Evolutionary conservation across 140 eudicot species (phyloP).

Genomic region (Ambrosia hybrid): DNA sequence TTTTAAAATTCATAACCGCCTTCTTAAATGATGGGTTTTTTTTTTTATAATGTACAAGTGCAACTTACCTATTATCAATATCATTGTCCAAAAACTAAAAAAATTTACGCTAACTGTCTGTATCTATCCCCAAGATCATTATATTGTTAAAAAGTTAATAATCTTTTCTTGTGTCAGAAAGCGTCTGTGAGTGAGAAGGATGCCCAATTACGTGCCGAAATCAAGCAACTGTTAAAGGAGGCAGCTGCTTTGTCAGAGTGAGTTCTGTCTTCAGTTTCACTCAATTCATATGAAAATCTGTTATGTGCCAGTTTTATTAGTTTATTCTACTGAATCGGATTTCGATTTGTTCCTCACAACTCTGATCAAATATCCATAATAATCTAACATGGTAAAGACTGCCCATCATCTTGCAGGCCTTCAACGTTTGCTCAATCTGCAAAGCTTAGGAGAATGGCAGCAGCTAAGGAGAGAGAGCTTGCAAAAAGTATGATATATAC

Average conservation of each 20-base stretch:
- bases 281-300: not conserved
- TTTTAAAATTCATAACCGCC: not conserved
- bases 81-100: not conserved
- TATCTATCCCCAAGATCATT: slow-evolving; percentile 11
- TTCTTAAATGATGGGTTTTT: not conserved
- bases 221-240: slow-evolving; percentile 79
- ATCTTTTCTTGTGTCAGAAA: slow-evolving; percentile 42
- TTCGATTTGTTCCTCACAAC: slow-evolving; percentile 2
- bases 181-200: slow-evolving; percentile 49
- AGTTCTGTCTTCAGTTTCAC: slow-evolving; percentile 31
- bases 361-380: not conserved
- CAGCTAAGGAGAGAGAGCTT: slow-evolving; percentile 92
- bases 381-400: slow-evolving; percentile 17
- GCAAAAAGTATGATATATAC: slow-evolving; percentile 63
- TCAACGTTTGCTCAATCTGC: slow-evolving; percentile 99
- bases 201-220: slow-evolving; percentile 64
- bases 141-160: not conserved
- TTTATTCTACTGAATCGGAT: slow-evolving; percentile 10
- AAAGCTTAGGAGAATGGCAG: slow-evolving; percentile 85
- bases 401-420: slow-evolving; percentile 53
- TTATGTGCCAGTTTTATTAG: not conserved
- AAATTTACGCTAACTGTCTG: not conserved
- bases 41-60: slow-evolving; percentile 8
- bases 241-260: slow-evolving; percentile 79
- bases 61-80: not conserved